Conservation (phyloP, 2,329 filamentous ascomycete species). For the Metarhizium humberi region DNA sequence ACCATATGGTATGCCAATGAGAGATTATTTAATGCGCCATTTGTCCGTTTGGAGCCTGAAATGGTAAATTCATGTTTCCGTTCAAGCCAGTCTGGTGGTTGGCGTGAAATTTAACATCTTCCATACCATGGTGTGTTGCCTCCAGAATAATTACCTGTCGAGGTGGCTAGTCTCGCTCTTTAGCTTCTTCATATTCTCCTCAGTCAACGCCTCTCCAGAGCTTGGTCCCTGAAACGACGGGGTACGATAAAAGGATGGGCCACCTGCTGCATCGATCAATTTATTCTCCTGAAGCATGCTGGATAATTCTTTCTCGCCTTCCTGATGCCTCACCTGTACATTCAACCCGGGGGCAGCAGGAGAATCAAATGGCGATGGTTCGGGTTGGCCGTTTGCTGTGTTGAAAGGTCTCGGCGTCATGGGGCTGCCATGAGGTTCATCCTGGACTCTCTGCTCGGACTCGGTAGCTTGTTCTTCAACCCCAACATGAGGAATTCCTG, state of each 20-base stretch:
- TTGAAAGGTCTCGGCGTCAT: slow-evolving; percentile 32
- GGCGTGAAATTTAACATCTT: neutral
- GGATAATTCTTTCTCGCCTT: slow-evolving; percentile 30
- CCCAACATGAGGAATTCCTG: slow-evolving; percentile 29
- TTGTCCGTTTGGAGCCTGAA: neutral
- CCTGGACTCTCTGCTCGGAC: slow-evolving; percentile 8
- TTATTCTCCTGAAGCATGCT: slow-evolving; percentile 37
- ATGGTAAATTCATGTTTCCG: neutral
- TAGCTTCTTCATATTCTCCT: slow-evolving; percentile 43
- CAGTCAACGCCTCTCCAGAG: slow-evolving; percentile 37
- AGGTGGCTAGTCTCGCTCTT: slow-evolving; percentile 22
- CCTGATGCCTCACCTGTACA: slow-evolving; percentile 22
- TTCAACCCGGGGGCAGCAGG: slow-evolving; percentile 21
- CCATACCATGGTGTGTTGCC: neutral
- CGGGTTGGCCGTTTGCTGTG: slow-evolving; percentile 24
- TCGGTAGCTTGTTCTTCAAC: slow-evolving; percentile 17
- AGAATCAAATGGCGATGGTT: slow-evolving; percentile 33
- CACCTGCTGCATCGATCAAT: slow-evolving; percentile 36
- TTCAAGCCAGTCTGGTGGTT: neutral
- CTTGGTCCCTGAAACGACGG: slow-evolving; percentile 23
- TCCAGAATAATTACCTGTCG: neutral
- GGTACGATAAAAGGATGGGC: slow-evolving; percentile 22
- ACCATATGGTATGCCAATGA: neutral
- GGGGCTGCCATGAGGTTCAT: slow-evolving; percentile 21
- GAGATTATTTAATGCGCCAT: neutral